These are phyloP conservation scores for Simmondsia chinensis DNA, from an alignment of 148 eudicot genomes.

Conservation along the genomic window DNA sequence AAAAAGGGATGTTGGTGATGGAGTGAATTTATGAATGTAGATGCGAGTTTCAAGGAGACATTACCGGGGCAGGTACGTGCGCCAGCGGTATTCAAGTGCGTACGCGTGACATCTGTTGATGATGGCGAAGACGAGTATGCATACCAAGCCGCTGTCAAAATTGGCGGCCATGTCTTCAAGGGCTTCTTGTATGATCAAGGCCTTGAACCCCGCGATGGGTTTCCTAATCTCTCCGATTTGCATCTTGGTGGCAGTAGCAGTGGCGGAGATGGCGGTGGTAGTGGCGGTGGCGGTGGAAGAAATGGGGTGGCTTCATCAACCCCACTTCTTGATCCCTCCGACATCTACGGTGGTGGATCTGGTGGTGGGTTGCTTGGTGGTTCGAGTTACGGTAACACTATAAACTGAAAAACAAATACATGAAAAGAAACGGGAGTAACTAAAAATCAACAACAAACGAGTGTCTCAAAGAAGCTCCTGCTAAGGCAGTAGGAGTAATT, in stretches of 20 bases:
- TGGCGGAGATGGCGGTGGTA: no score
- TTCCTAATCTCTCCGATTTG: conserved; percentile 70
- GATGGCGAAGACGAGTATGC: conserved; percentile 84
- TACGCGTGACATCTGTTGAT: conserved; percentile 66
- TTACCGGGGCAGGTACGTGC: conserved; percentile 81
- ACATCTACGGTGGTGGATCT: conserved; percentile 37
- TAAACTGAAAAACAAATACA: conserved; percentile 25
- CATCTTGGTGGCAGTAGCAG: conserved; percentile 61
- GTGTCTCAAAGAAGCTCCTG: no score
- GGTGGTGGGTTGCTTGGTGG: conserved; percentile 41
- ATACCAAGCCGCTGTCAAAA: conserved; percentile 68
- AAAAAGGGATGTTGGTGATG: neutral
- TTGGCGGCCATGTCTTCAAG: conserved; percentile 87
- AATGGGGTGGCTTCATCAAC: conserved; percentile 27
- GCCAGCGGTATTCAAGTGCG: conserved; percentile 87
- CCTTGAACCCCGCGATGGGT: conserved; percentile 44
- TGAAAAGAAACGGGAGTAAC: no score
- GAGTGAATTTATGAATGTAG: no score
- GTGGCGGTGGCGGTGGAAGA: no score
- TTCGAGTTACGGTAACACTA: conserved; percentile 64
- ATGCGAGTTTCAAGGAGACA: conserved; percentile 58
- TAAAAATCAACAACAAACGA: no score
- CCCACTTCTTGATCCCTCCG: conserved; percentile 38
- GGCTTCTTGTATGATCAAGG: conserved; percentile 92
- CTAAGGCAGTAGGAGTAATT: no score